These are phyloP conservation scores for Kwoniella pini DNA, from an alignment of 768 basidiomycete genomes.

Conservation along the genomic window DNA sequence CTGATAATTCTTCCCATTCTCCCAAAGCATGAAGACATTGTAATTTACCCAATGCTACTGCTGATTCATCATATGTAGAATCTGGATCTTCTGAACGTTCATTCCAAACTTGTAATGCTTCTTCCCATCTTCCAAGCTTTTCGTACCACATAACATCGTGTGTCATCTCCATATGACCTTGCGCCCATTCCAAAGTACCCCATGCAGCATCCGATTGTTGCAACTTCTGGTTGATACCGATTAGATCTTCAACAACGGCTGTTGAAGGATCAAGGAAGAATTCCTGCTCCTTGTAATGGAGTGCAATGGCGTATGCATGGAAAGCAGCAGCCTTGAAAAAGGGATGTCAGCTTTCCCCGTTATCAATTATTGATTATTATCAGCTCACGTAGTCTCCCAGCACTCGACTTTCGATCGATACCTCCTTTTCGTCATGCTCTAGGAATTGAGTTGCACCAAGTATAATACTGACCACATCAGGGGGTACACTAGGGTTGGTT, in stretches of 20 bases:
- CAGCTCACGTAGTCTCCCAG: slow-evolving; percentile 73
- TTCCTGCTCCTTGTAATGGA: slow-evolving; percentile 98
- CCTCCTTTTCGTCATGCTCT: slow-evolving; percentile 95
- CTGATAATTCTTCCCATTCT: slow-evolving; percentile 90
- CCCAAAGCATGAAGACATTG: slow-evolving; percentile 95
- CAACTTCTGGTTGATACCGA: slow-evolving; percentile 92
- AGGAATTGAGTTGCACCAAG: slow-evolving; percentile 97
- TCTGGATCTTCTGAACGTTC: slow-evolving; percentile 64
- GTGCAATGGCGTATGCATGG: slow-evolving; percentile 92
- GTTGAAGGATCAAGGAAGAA: slow-evolving; percentile 85
- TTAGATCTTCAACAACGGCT: slow-evolving; percentile 88
- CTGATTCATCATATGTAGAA: slow-evolving; percentile 59
- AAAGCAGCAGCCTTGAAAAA: slow-evolving; percentile 71
- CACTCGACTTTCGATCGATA: slow-evolving; percentile 89
- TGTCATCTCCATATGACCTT: slow-evolving; percentile 71
- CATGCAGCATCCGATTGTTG: slow-evolving; percentile 98
- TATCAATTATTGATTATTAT: no score
- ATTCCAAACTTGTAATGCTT: slow-evolving; percentile 64
- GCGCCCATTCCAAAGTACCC: slow-evolving; percentile 88
- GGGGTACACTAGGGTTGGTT: slow-evolving; percentile 68
- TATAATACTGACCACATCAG: slow-evolving; percentile 85
- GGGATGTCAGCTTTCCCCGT: slow-evolving; percentile 8
- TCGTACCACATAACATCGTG: slow-evolving; percentile 99
- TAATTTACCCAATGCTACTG: slow-evolving; percentile 84
- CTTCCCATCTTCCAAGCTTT: slow-evolving; percentile 91